Conservation (phyloP, 164 flowering plant genomes). For the Amborella trichopoda region DNA sequence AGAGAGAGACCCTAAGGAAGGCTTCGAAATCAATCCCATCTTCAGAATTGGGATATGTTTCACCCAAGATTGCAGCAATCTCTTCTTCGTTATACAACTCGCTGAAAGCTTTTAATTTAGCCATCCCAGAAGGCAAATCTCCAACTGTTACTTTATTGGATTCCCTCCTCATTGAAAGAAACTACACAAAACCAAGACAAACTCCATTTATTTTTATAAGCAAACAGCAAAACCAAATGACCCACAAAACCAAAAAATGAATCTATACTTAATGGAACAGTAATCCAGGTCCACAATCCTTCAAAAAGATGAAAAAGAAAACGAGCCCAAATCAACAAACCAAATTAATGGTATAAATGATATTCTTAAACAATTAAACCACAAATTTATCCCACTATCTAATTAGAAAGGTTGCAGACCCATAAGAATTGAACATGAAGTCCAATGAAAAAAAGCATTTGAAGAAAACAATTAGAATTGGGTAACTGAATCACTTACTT, state of each 20-base stretch:
- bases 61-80: constrained; percentile 33
- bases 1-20: constrained; percentile 52
- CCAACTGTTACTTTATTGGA: constrained; percentile 27
- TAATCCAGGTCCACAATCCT: not conserved
- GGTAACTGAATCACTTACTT: constrained; percentile 17
- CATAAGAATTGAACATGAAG: no score
- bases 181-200: constrained; percentile 23
- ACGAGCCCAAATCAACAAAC: no score
- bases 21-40: constrained; percentile 68
- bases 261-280: not conserved
- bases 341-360: no score
- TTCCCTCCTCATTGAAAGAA: constrained; percentile 21
- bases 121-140: constrained; percentile 63
- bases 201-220: no score
- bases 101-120: constrained; percentile 40
- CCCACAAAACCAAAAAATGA: not conserved
- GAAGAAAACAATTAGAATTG: not conserved
- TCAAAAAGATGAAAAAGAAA: no score
- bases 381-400: no score
- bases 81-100: constrained; percentile 47
- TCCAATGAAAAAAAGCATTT: no score
- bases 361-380: no score
- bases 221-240: constrained; percentile 1
- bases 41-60: constrained; percentile 26
- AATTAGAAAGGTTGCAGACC: no score